Percentiles rank a stretch among this genome's conserved stretches.
These are phyloP conservation scores for Ruellia speciosa DNA, from an alignment of 305 asterid species.

Conservation along the genomic window DNA sequence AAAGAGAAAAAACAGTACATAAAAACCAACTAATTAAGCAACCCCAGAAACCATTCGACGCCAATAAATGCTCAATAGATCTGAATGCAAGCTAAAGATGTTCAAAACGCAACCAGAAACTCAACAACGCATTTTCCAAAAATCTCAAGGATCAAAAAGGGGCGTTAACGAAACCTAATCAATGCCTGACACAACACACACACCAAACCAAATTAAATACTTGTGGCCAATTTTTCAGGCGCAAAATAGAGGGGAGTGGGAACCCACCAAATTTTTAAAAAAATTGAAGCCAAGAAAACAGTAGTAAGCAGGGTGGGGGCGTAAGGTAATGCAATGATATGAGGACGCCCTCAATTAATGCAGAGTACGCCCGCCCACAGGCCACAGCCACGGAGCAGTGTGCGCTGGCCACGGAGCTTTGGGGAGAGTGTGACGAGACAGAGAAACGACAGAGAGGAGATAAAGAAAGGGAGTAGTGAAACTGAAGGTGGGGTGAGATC, in stretches of 20 bases:
- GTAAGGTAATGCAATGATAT: constrained; percentile 8
- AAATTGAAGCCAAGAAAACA: background rate
- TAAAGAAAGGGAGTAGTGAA: constrained; percentile 26
- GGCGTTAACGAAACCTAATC: background rate
- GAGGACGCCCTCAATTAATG: constrained; percentile 23
- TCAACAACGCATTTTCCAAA: constrained; percentile 1
- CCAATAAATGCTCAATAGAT: background rate
- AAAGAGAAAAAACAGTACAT: background rate
- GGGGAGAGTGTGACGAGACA: constrained; percentile 26
- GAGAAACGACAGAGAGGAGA: constrained; percentile 25
- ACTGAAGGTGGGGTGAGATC: background rate
- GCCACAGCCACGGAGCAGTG: too few relatives aligned
- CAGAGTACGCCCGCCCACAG: constrained; percentile 21
- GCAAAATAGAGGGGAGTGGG: background rate
- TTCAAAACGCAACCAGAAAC: background rate
- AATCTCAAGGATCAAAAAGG: constrained; percentile 9
- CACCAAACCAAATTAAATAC: background rate
- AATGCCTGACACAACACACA: background rate
- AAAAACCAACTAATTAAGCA: background rate
- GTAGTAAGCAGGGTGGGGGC: constrained; percentile 16
- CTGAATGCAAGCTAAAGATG: background rate
- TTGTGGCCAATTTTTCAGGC: background rate
- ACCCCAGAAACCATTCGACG: too few relatives aligned
- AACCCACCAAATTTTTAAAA: background rate
- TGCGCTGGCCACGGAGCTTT: constrained; percentile 18